Evolutionary conservation across 2,329 filamentous ascomycete species (phyloP), one percentile per base, ranked within the genome.

Genomic region (Ophiostoma ulmi): DNA sequence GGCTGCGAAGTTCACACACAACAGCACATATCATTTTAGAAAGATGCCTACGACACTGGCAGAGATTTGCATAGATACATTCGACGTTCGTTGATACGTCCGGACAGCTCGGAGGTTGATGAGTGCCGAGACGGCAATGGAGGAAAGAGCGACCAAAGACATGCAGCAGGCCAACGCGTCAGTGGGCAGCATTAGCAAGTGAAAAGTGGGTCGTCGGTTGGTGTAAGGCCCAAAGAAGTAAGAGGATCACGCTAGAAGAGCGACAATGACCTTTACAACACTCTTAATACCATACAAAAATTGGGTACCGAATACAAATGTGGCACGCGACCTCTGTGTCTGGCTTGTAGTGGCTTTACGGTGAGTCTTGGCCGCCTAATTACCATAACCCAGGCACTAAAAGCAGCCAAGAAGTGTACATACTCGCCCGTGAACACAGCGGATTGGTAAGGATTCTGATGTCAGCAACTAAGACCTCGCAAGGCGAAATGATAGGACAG

Each of bases 51-150:
- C 44, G 44, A n/a, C 17, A n/a, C 17, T 48, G 17, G 52, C n/a
- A 58, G 52, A 31, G 10, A 55, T 6, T 55, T 14, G 14, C 13
- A 26, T 22, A n/a, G 44, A 48, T 17, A 48, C 14, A 4, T 10
- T 26, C 22, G 7, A 26, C 58, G 52, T 22, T 13, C 26, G 26
- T 63, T 63, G 58, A 63, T 63, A 63, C 58, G 58, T 63, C 58
- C 58, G 58, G 26, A 63, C 58, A 26, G 58, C 58, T 63, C 58
- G 58, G 58, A 14, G 11, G 26, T 63, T 63, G 58, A 13, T 63
- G 52, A 58, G 52, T 58, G n/a, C 52, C 52, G 52, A 58, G 7
- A 20, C n/a, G 44, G 44, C 4, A 48, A 48, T 44, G 41, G 14
- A 44, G 41, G 5, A 17, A 20, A 44, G 6, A 44, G 41, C 14